phyloP scores from a whole-genome alignment of 2,329 filamentous ascomycete genomes.

The Phymatotrichopsis omnivora region DNA sequence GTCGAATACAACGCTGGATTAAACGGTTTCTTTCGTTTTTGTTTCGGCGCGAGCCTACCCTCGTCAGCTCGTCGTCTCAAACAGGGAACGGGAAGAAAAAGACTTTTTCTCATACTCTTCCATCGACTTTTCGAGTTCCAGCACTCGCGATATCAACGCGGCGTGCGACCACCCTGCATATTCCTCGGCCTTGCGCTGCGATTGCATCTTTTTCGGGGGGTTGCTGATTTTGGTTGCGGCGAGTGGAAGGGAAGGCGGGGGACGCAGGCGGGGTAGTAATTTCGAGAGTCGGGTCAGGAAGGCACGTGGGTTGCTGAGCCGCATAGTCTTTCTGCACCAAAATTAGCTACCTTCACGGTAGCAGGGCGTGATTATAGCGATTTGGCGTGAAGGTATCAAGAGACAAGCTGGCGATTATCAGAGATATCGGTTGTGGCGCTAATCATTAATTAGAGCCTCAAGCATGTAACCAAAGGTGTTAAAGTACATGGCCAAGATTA shows the following conservation, averaged over 20 bases:
- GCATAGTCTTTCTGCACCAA: constrained; percentile 14
- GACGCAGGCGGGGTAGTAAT: constrained; percentile 1
- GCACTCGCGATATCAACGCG: constrained; percentile 19
- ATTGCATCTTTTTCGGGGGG: not conserved
- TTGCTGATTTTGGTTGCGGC: constrained; percentile 7
- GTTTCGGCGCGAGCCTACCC: not conserved
- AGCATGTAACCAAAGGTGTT: too few relatives aligned
- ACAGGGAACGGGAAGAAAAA: not conserved
- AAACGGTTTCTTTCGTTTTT: constrained; percentile 46
- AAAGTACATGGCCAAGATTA: too few relatives aligned
- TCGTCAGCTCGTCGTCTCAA: not conserved
- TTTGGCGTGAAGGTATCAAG: too few relatives aligned
- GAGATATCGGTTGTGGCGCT: too few relatives aligned
- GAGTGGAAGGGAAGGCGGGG: not conserved
- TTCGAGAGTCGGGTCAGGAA: not conserved
- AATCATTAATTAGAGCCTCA: too few relatives aligned
- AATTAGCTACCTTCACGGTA: too few relatives aligned
- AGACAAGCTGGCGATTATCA: too few relatives aligned
- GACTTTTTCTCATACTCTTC: constrained; percentile 17
- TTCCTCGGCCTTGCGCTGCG: constrained; percentile 13
- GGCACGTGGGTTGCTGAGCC: constrained; percentile 10
- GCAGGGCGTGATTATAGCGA: too few relatives aligned
- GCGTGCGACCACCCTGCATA: constrained; percentile 23
- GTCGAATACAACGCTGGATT: constrained; percentile 75
- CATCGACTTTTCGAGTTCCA: constrained; percentile 20